Evolutionary conservation across 2,329 filamentous ascomycete genomes (phyloP).

Genomic region (Mycosphaerella sp.): DNA sequence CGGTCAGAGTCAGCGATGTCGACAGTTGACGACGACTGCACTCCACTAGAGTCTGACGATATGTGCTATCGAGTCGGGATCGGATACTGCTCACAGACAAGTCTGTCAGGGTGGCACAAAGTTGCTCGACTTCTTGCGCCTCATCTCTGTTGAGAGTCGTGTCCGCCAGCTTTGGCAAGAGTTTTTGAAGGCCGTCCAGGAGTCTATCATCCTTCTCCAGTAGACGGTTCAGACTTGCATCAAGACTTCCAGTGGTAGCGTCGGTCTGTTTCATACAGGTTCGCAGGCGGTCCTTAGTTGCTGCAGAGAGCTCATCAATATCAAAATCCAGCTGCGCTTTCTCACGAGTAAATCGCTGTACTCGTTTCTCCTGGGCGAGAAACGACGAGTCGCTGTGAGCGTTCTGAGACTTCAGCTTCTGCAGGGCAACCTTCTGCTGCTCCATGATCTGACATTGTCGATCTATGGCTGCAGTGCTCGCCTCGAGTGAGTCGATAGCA

Average conservation of each 20-base stretch:
- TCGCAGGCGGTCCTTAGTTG: slow-evolving; percentile 32
- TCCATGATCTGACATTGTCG: slow-evolving; percentile 58
- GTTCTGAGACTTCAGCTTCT: slow-evolving; percentile 47
- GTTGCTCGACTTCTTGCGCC: slow-evolving; percentile 49
- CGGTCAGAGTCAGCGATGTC: slow-evolving; percentile 22
- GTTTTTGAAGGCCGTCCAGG: slow-evolving; percentile 58
- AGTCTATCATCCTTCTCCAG: slow-evolving; percentile 55
- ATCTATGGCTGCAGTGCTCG: slow-evolving; percentile 58
- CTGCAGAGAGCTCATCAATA: slow-evolving; percentile 29
- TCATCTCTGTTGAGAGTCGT: slow-evolving; percentile 41
- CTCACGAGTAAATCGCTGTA: slow-evolving; percentile 33
- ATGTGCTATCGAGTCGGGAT: slow-evolving; percentile 46
- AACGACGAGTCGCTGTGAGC: not conserved
- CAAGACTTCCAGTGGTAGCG: slow-evolving; percentile 42
- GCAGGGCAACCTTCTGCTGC: slow-evolving; percentile 57
- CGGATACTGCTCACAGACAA: slow-evolving; percentile 40
- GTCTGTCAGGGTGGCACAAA: slow-evolving; percentile 45
- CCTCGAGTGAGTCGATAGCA: slow-evolving; percentile 59
- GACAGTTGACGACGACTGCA: slow-evolving; percentile 5
- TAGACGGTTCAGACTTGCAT: slow-evolving; percentile 47
- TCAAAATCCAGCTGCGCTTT: slow-evolving; percentile 40
- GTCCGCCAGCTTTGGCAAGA: slow-evolving; percentile 54
- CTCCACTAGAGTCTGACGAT: slow-evolving; percentile 31
- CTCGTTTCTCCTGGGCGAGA: slow-evolving; percentile 10
- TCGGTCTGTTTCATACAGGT: slow-evolving; percentile 46